Evolutionary conservation across 2,329 filamentous ascomycete species (phyloP).

Genomic region (Didymosphaeria variabile): DNA sequence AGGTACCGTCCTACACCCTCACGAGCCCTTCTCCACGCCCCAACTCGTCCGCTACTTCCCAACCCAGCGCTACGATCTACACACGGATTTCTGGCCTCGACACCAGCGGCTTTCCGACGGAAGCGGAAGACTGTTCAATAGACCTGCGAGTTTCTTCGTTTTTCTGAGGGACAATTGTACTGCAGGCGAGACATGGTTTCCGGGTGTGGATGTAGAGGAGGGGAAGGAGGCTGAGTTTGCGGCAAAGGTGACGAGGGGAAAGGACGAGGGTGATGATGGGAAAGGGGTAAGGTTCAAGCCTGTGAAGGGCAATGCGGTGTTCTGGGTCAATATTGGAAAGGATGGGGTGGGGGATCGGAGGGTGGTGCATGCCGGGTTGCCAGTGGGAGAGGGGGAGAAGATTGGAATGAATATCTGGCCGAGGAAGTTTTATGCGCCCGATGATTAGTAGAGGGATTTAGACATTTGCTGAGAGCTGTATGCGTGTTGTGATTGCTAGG

Average conservation of each 20-base stretch:
- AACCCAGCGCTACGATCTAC: constrained; percentile 34
- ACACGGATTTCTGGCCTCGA: constrained; percentile 36
- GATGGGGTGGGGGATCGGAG: constrained; percentile 46
- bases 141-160: constrained; percentile 36
- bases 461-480: too few relatives aligned
- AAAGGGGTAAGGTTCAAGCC: constrained; percentile 64
- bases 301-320: constrained; percentile 64
- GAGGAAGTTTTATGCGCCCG: constrained; percentile 32
- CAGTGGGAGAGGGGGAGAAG: constrained; percentile 63
- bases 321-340: constrained; percentile 66
- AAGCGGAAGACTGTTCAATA: constrained; percentile 28
- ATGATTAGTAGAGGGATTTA: background rate
- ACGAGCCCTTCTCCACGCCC: constrained; percentile 32
- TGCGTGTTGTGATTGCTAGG: too few relatives aligned
- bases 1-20: constrained; percentile 31
- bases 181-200: constrained; percentile 36
- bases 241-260: constrained; percentile 29
- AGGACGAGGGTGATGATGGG: constrained; percentile 26
- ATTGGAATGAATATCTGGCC: constrained; percentile 69
- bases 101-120: constrained; percentile 32
- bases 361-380: constrained; percentile 66
- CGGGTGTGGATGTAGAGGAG: constrained; percentile 24
- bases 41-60: constrained; percentile 38
- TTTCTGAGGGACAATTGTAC: constrained; percentile 37
- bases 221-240: constrained; percentile 18